These are phyloP conservation scores for Fraxinus americana DNA, from an alignment of 257 asterid genomes.

Conservation along the genomic window DNA sequence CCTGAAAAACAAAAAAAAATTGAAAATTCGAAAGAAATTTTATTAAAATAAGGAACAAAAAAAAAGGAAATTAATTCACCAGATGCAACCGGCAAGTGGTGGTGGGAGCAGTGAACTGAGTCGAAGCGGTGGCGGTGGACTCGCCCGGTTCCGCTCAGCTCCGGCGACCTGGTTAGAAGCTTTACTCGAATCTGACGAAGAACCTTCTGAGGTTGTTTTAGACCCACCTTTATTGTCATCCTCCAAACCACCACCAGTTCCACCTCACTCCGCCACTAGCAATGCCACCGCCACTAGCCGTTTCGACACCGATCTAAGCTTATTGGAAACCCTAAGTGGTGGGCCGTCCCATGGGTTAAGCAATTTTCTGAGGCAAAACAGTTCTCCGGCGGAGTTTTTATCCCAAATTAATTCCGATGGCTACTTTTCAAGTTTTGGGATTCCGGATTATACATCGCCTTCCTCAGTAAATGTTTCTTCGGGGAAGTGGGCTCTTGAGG, in stretches of 20 bases:
- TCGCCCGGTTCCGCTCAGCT: constrained; percentile 80
- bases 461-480: constrained; percentile 42
- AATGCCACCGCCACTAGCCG: constrained; percentile 27
- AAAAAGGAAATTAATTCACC: constrained; percentile 18
- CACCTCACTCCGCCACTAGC: constrained; percentile 22
- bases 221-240: constrained; percentile 37
- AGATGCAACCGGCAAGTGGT: constrained; percentile 75
- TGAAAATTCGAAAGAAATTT: background rate
- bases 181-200: constrained; percentile 77
- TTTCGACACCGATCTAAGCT: constrained; percentile 57
- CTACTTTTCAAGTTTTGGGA: constrained; percentile 59
- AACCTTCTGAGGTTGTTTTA: constrained; percentile 46
- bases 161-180: constrained; percentile 95
- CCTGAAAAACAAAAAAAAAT: constrained; percentile 32
- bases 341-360: constrained; percentile 46
- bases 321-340: constrained; percentile 55
- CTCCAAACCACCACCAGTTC: constrained; percentile 37
- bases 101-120: constrained; percentile 51
- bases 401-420: constrained; percentile 61
- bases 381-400: constrained; percentile 89
- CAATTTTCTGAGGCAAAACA: constrained; percentile 76
- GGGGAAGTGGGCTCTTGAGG: constrained; percentile 64
- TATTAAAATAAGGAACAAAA: background rate
- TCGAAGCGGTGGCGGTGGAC: constrained; percentile 55
- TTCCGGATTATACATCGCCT: constrained; percentile 51